phyloP scores from a whole-genome alignment of 176 grass and related monocot genomes.

The Oryza glaberrima region DNA sequence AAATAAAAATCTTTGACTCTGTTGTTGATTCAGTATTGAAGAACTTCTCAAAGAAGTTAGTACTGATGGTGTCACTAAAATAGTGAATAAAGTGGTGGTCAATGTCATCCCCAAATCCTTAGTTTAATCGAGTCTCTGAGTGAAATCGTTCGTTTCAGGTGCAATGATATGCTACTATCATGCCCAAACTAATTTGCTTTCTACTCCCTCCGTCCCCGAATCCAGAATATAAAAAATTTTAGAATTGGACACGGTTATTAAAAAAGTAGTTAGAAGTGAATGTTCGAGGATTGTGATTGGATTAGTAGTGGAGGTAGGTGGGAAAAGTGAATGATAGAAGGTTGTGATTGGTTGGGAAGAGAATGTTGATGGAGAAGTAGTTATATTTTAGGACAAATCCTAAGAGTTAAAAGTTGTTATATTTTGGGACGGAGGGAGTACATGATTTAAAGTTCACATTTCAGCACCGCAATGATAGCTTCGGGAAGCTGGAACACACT shows the following conservation, averaged over 20 bases:
- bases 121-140: not conserved
- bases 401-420: no score
- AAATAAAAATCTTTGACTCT: not conserved
- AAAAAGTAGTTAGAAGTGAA: no score
- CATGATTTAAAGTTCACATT: not conserved
- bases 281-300: no score
- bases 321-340: no score
- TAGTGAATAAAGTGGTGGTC: slow-evolving; percentile 30
- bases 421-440: no score
- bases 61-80: not conserved
- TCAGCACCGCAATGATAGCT: slow-evolving; percentile 1
- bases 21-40: slow-evolving; percentile 33
- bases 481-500: slow-evolving; percentile 19
- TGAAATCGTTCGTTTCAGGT: slow-evolving; percentile 24
- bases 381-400: no score
- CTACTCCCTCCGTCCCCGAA: no score
- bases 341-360: no score
- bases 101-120: slow-evolving; percentile 22
- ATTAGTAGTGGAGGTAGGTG: no score
- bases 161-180: slow-evolving; percentile 27
- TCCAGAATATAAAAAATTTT: no score
- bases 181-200: slow-evolving; percentile 18
- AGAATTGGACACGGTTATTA: no score
- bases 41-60: not conserved
- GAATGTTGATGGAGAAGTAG: no score